Evolutionary conservation across 1,284 basidiomycete species (phyloP).

Genomic region (Fomitopsis schrenkii): DNA sequence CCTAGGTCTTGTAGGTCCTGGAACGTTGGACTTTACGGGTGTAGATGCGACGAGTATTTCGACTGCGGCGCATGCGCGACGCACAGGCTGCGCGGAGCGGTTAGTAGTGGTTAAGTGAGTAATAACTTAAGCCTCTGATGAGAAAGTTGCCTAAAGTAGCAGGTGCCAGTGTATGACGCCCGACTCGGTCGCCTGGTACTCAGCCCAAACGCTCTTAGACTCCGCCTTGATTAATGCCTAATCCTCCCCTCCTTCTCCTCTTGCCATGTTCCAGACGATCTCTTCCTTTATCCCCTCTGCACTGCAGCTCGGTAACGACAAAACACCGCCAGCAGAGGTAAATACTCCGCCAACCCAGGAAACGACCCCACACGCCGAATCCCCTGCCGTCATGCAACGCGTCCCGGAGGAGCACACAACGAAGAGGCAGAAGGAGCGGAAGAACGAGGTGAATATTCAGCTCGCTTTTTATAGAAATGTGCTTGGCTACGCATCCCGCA

Average conservation of each 20-base stretch:
- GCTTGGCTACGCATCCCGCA: too few species aligned
- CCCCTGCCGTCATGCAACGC: conserved; percentile 15
- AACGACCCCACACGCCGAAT: conserved; percentile 9
- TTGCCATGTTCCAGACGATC: conserved; percentile 57
- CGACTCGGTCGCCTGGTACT: background rate
- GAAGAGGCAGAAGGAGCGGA: conserved; percentile 45
- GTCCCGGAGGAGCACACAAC: conserved; percentile 25
- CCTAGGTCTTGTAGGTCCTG: too few species aligned
- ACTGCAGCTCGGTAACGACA: conserved; percentile 33
- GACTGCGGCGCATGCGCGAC: too few species aligned
- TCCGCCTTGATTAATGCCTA: background rate
- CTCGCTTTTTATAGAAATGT: background rate
- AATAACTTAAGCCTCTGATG: background rate
- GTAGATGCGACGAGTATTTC: too few species aligned
- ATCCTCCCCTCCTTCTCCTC: background rate
- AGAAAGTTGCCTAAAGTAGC: background rate
- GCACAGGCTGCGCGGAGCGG: too few species aligned
- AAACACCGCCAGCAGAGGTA: conserved; percentile 20
- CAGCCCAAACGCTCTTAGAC: background rate
- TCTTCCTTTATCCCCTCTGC: conserved; percentile 58
- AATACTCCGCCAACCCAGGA: conserved; percentile 13
- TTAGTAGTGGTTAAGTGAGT: too few species aligned
- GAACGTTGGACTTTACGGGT: too few species aligned
- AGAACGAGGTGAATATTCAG: conserved; percentile 48
- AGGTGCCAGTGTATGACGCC: background rate